A percentile compares a stretch with the other conserved stretches of the same genome.
Conservation (phyloP, 1,139 yeast genomes). For the Kodamaea plutei region DNA sequence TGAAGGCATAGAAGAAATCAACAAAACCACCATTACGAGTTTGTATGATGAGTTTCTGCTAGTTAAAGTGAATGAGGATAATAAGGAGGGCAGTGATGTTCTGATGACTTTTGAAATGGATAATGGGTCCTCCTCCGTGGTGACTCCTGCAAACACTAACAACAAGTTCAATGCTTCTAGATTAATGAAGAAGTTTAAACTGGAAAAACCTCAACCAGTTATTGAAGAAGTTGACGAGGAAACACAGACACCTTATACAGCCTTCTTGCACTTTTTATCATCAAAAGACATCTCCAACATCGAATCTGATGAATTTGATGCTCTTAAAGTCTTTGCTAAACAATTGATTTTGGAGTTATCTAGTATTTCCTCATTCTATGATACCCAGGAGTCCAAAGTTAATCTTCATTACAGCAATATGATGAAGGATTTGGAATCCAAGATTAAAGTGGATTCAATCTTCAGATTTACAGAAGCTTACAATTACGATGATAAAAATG, state of each 20-base stretch:
- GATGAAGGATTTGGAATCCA: slow-evolving; percentile 32
- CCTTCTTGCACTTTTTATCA: slow-evolving; percentile 3
- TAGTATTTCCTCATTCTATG: slow-evolving; percentile 56
- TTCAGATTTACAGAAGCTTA: slow-evolving; percentile 30
- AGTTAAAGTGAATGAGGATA: slow-evolving; percentile 5
- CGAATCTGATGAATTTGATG: slow-evolving; percentile 28
- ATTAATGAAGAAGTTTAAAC: slow-evolving; percentile 10
- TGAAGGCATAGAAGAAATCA: slow-evolving; percentile 22
- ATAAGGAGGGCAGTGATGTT: slow-evolving; percentile 5
- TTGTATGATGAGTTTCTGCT: slow-evolving; percentile 20
- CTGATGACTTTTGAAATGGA: slow-evolving; percentile 7
- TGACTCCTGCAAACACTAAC: slow-evolving; percentile 1
- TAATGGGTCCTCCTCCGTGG: slow-evolving; percentile 7
- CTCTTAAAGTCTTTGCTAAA: slow-evolving; percentile 45
- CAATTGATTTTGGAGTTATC: slow-evolving; percentile 53
- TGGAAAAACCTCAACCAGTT: slow-evolving; percentile 6
- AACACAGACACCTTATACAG: slow-evolving; percentile 5
- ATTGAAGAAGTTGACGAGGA: slow-evolving; percentile 8
- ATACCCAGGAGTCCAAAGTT: slow-evolving; percentile 45
- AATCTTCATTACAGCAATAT: slow-evolving; percentile 43
- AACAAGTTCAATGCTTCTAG: slow-evolving; percentile 6
- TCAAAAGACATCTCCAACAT: slow-evolving; percentile 15
- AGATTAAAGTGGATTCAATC: slow-evolving; percentile 27
- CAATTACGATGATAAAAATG: too few relatives aligned
- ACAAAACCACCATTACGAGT: slow-evolving; percentile 26